Conservation (phyloP, 164 flowering plant genomes). For the Stephania yunnanensis region DNA sequence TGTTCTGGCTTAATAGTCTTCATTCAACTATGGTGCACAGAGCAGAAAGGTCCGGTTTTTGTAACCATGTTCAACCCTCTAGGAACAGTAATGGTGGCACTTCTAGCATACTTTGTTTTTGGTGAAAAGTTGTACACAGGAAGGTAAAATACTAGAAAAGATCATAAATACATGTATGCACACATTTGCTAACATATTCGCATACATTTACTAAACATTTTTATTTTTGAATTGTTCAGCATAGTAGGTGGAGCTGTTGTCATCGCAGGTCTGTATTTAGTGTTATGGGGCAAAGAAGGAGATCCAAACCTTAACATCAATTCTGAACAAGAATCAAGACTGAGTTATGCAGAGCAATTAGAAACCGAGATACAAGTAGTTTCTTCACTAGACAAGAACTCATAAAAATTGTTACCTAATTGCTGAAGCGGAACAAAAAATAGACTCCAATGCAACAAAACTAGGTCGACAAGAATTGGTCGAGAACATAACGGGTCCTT, state of each 20-base stretch:
- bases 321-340: constrained; percentile 15
- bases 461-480: neutral
- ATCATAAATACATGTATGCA: neutral
- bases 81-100: constrained; percentile 51
- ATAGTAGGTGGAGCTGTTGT: constrained; percentile 58
- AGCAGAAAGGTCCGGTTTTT: constrained; percentile 73
- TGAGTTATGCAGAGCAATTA: constrained; percentile 15
- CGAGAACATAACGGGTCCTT: neutral
- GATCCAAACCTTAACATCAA: constrained; percentile 27
- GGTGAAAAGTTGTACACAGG: constrained; percentile 64
- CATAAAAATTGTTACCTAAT: neutral
- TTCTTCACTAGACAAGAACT: constrained; percentile 12
- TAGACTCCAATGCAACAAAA: neutral
- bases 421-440: neutral
- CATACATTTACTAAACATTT: neutral
- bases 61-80: constrained; percentile 87
- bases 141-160: constrained; percentile 36
- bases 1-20: constrained; percentile 50
- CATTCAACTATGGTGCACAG: constrained; percentile 73
- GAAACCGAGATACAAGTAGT: constrained; percentile 13
- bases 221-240: constrained; percentile 29
- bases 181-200: neutral
- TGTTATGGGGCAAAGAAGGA: constrained; percentile 77
- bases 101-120: constrained; percentile 57
- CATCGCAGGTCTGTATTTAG: constrained; percentile 62